These are phyloP conservation scores for Spiromastix sp. DNA, from an alignment of 2,329 filamentous ascomycete genomes.

Conservation along the genomic window DNA sequence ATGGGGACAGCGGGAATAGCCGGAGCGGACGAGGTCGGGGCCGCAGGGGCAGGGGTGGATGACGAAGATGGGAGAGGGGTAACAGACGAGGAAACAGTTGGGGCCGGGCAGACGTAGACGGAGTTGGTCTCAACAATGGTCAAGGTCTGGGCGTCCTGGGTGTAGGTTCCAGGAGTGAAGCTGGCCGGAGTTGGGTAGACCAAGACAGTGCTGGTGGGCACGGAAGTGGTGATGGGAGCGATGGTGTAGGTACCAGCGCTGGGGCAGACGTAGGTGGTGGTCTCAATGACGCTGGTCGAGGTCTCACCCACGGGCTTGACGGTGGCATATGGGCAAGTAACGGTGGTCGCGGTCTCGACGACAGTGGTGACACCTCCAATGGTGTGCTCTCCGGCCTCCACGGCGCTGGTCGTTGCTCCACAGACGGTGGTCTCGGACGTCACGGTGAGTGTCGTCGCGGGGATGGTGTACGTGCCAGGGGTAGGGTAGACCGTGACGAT, in stretches of 20 bases:
- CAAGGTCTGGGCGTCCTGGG: slow-evolving; percentile 53
- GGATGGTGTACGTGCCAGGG: slow-evolving; percentile 65
- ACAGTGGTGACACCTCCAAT: slow-evolving; percentile 63
- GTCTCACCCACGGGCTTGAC: slow-evolving; percentile 47
- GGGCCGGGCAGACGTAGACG: slow-evolving; percentile 62
- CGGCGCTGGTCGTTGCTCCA: slow-evolving; percentile 50
- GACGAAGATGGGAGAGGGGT: slow-evolving; percentile 21
- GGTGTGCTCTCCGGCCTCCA: slow-evolving; percentile 57
- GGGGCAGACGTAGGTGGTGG: slow-evolving; percentile 64
- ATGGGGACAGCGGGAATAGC: slow-evolving; percentile 14
- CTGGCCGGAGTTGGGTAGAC: slow-evolving; percentile 57
- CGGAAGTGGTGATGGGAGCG: slow-evolving; percentile 54
- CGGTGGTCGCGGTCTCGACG: slow-evolving; percentile 54
- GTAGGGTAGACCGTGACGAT: slow-evolving; percentile 47
- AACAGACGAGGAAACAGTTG: slow-evolving; percentile 36
- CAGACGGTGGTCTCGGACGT: slow-evolving; percentile 58
- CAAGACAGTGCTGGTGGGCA: slow-evolving; percentile 41
- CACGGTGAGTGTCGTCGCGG: slow-evolving; percentile 59
- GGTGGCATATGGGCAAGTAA: slow-evolving; percentile 60
- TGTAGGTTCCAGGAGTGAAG: slow-evolving; percentile 63
- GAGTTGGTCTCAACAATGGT: slow-evolving; percentile 59
- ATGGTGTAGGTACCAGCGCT: slow-evolving; percentile 66
- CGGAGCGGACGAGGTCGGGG: slow-evolving; percentile 14
- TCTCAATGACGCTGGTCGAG: slow-evolving; percentile 57
- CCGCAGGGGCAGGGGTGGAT: slow-evolving; percentile 18